Base-by-base conservation (phyloP, 441 rosid species). In the Melastoma candidum region DNA sequence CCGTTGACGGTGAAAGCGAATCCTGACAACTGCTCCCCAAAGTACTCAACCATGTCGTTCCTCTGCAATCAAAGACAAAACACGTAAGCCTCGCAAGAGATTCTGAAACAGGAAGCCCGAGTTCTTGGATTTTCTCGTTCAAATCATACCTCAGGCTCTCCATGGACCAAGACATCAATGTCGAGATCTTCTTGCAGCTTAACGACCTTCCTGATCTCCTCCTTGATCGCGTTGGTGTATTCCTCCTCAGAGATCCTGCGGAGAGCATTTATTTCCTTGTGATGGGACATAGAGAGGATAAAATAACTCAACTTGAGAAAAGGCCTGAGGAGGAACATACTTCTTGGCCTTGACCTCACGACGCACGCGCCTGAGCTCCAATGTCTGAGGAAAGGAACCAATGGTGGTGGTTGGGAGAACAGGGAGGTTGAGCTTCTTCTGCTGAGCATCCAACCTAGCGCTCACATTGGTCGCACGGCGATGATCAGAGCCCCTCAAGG, bases 31-130 rank as follows among this genome's bases (percentile, higher is more conserved):
- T 93, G 97, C 80, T 88, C 97, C 46, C 98, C 98, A 46, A 88
- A 93, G 87, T 88, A 88, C 73, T 93, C 98, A 73, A 93, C 98
- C 98, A 93, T 92, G 60, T 88, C 95, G 53, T 92, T 92, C 65
- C 97, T 92, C 97, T 87, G 49, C 77, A 77, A 41, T 14, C 67
- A 44, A 44, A 58, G 47, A 9, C 29, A 36, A 36, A 36, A 36
- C 41, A 36, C 7, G 41, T 36, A 2, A 36, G 41, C 7, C 22
- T 17, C 41, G 7, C 41, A 36, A 36, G 6, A 9, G 41, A 36
- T 36, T 36, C 41, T 17, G 22, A 17, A 17, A 17, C 22, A 17
- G 22, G 22, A 17, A 17, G 22, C 22, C 22, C 22, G 22, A 17
- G 22, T 17, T 17, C 22, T 17, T 17, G 22, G 22, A 17, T 17